A percentile compares a stretch with the other conserved stretches of the same genome.
Evolutionary conservation across 164 flowering plant genomes (phyloP).

Genomic region (Umbellularia californica): DNA sequence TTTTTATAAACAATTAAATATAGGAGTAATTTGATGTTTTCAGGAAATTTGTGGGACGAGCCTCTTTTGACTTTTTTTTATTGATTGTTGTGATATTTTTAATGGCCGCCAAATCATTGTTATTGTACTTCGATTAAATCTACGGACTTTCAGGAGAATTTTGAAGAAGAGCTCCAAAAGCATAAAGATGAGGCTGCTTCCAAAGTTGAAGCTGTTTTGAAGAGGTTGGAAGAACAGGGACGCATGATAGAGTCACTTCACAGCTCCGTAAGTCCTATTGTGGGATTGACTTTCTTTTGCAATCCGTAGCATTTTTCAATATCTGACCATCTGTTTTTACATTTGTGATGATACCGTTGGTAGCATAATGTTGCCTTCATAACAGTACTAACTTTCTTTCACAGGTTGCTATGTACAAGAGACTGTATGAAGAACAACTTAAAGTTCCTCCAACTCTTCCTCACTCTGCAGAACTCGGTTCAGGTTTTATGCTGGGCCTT

Average conservation of each 20-base stretch:
- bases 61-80: too few species aligned
- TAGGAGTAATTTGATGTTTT: too few species aligned
- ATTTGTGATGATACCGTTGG: neutral
- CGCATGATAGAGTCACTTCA: slow-evolving; percentile 93
- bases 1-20: too few species aligned
- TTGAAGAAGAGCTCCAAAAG: slow-evolving; percentile 66
- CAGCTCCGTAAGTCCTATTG: slow-evolving; percentile 49
- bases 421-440: slow-evolving; percentile 86
- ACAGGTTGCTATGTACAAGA: slow-evolving; percentile 94
- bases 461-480: slow-evolving; percentile 26
- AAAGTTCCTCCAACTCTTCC: slow-evolving; percentile 42
- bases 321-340: neutral
- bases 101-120: too few species aligned
- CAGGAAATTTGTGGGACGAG: too few species aligned
- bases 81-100: too few species aligned
- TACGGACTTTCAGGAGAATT: slow-evolving; percentile 44
- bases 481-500: slow-evolving; percentile 36
- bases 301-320: neutral
- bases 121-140: neutral
- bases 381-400: neutral
- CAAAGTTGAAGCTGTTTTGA: slow-evolving; percentile 67
- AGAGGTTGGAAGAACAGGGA: slow-evolving; percentile 81
- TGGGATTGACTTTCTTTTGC: neutral
- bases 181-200: slow-evolving; percentile 64
- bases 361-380: neutral